These are phyloP conservation scores for Filobasidium floriforme DNA, from an alignment of 768 basidiomycete species.

Conservation along the genomic window DNA sequence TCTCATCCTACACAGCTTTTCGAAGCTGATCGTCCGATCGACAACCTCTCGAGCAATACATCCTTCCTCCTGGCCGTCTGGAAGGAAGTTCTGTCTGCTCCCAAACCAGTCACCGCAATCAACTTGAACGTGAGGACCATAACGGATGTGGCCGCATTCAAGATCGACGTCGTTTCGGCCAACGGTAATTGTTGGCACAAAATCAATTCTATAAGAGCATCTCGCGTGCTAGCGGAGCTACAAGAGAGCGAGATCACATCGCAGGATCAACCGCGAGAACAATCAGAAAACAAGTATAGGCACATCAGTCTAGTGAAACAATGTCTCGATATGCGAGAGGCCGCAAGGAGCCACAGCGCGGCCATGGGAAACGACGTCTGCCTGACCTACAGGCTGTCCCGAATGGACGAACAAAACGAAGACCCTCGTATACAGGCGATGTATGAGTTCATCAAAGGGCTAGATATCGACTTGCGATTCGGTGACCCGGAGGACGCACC, in stretches of 20 bases:
- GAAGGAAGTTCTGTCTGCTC: slow-evolving; percentile 64
- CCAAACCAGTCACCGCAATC: slow-evolving; percentile 55
- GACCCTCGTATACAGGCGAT: slow-evolving; percentile 60
- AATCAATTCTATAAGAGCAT: slow-evolving; percentile 75
- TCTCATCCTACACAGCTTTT: slow-evolving; percentile 13
- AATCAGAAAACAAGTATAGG: slow-evolving; percentile 43
- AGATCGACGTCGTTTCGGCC: slow-evolving; percentile 74
- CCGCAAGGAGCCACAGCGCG: slow-evolving; percentile 57
- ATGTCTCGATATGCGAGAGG: slow-evolving; percentile 60
- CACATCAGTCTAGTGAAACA: slow-evolving; percentile 63
- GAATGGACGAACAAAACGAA: slow-evolving; percentile 48
- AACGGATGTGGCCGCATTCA: slow-evolving; percentile 44
- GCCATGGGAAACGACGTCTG: slow-evolving; percentile 42
- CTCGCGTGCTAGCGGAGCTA: slow-evolving; percentile 69
- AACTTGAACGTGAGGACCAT: slow-evolving; percentile 41
- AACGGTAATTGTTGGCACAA: slow-evolving; percentile 71
- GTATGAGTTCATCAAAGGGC: slow-evolving; percentile 52
- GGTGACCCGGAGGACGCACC: slow-evolving; percentile 45
- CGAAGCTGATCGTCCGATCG: slow-evolving; percentile 23
- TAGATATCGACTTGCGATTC: slow-evolving; percentile 63
- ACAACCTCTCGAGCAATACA: slow-evolving; percentile 56
- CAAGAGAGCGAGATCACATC: slow-evolving; percentile 72
- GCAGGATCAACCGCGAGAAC: slow-evolving; percentile 49
- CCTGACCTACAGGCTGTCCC: slow-evolving; percentile 58
- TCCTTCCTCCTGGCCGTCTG: slow-evolving; percentile 74